Base-by-base conservation (phyloP, 257 asterid species). In the Salvia hispanica region DNA sequence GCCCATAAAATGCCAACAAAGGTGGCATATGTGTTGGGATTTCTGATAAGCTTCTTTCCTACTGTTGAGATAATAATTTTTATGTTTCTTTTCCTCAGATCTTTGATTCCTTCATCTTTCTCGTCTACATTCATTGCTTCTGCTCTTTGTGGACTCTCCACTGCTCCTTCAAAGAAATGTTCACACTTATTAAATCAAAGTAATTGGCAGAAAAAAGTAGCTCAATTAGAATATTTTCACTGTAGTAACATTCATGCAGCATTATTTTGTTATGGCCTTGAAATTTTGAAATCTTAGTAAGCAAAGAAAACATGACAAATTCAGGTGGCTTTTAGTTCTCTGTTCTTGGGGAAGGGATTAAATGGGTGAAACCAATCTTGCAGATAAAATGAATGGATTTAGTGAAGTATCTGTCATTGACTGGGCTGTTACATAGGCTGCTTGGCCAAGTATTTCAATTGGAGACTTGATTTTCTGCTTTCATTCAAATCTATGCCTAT, bases 21-120 rank as follows among this genome's bases (percentile, higher is more conserved):
- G 72, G 96, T 85, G 74, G 95, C 94, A 71, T 85, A 79, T 61
- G 95, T 89, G 67, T 89, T 89, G 74, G 96, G 96, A 77, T 92
- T 92, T 74, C 53, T 62, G 51, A 89, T 74, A 69, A 92, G 86
- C 77, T 89, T 83, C 80, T 66, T 80, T 62, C 84, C 96, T 8
- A 89, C 95, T 14, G 79, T 84, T 53, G 53, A 50, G 25, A 81
- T 81, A 64, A 85, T 52, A 63, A n/a, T 61, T 68, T 66, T 73
- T 56, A 70, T 69, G 60, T 74, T 80, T 53, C 71, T 76, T 69
- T 72, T 80, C 63, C 72, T 78, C 58, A 18, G 78, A 54, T 33
- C 67, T 72, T 37, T 78, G 34, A 37, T 64, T 57, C 67, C 75
- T 65, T 64, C 76, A 53, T 77, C 84, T 64, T 73, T 85, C 64